Evolutionary conservation across 352 stramenopile genomes (phyloP), one percentile per base, ranked within the genome.

Genomic region (Globisporangium irregulare): DNA sequence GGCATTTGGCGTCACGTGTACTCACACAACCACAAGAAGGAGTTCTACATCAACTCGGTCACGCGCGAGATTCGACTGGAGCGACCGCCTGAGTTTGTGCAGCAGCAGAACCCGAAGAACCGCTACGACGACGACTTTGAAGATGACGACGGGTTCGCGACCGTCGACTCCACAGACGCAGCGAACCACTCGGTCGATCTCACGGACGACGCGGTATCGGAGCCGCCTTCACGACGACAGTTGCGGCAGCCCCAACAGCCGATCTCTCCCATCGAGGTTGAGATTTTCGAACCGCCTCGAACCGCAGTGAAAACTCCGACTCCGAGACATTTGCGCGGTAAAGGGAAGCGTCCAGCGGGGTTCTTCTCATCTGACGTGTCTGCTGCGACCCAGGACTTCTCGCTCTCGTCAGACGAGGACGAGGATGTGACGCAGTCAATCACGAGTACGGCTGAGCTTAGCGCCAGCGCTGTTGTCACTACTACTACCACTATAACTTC

Each of bases 31-130:
- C 76, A 85, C 34, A 79, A 86, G 27, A 72, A 85, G 61, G 78
- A 91, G 59, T 90, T 95, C 50, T 95, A 91, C 59, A 85, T 95
- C 25, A 85, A 95, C 75, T 90, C 84, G 4, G 64, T 75, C 34
- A 93, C 86, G 14, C 72, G 85, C 62, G 84, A 95, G 58, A 92
- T 95, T 70, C 86, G 86, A 24, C 66, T 86, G 3, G 72, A 91
- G 67, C 64, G 79, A 14, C 86, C 86, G 50, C 77, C 68, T 1
- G 76, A 78, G 61, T 77, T 81, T 25, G 71, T 80, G 12, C 79
- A 85, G 57, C 73, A 82, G 46, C 84, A 90, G 56, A 85, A 78
- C 7, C 79, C 79, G 7, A 77, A 79, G 32, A 87, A 87, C 67
- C 77, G 79, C 27, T 87, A 81, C 56, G 76, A 84, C 68, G 77